phyloP scores from a whole-genome alignment of 108 stramenopile species.

The Fistulifera pelliculosa region DNA sequence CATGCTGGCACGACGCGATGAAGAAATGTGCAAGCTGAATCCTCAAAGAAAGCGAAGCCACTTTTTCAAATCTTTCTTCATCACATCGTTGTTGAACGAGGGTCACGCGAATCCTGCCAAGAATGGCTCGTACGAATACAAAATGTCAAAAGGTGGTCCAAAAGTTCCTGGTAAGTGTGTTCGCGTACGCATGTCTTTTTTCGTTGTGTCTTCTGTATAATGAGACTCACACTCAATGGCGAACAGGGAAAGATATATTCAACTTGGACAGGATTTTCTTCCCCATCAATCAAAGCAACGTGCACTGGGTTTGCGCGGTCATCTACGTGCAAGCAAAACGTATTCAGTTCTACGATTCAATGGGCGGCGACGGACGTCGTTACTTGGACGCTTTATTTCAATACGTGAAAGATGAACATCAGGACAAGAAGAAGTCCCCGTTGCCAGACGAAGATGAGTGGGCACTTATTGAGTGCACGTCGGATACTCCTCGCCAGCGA shows the following conservation, averaged over 20 bases:
- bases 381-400: conserved; percentile 60
- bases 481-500: conserved; percentile 62
- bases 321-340: conserved; percentile 80
- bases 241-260: conserved; percentile 80
- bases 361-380: conserved; percentile 39
- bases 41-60: conserved; percentile 62
- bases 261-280: conserved; percentile 84
- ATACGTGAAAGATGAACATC: conserved; percentile 81
- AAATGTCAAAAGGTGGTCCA: conserved; percentile 90
- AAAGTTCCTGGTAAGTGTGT: conserved; percentile 56
- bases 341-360: conserved; percentile 75
- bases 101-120: conserved; percentile 29
- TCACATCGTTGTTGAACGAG: conserved; percentile 84
- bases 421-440: conserved; percentile 56
- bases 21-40: conserved; percentile 48
- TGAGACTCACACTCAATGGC: not conserved
- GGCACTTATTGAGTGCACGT: conserved; percentile 52
- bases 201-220: too few species aligned
- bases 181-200: too few species aligned
- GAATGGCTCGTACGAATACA: conserved; percentile 80
- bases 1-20: conserved; percentile 75
- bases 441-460: conserved; percentile 62
- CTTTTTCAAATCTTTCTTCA: conserved; percentile 95
- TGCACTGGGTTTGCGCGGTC: conserved; percentile 92
- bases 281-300: conserved; percentile 79